Conservation (phyloP, 768 basidiomycete genomes). For the Pholiota microspora region DNA sequence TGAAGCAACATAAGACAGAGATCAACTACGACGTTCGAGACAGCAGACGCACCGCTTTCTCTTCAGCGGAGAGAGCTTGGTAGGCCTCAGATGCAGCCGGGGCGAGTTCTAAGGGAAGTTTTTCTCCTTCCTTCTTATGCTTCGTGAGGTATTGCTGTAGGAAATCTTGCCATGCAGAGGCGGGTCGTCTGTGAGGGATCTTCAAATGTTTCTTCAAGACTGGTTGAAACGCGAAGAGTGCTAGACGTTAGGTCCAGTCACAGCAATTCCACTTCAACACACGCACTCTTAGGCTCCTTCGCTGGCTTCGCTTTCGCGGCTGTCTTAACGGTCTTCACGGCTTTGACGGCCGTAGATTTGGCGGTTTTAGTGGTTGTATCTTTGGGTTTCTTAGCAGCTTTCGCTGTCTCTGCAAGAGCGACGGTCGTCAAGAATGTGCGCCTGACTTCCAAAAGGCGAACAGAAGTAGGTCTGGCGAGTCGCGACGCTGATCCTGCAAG, state of each 20-base stretch:
- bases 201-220: constrained; percentile 1
- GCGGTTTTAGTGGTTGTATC: background rate
- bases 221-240: background rate
- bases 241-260: background rate
- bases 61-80: background rate
- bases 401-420: background rate
- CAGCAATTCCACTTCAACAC: background rate
- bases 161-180: background rate
- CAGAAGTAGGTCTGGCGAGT: background rate
- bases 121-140: background rate
- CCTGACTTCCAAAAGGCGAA: background rate
- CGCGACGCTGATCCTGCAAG: background rate
- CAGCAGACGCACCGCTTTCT: background rate
- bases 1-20: background rate
- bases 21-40: background rate
- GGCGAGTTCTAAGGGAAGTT: background rate
- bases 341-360: background rate
- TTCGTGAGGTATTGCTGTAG: background rate
- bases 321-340: too few species aligned
- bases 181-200: background rate
- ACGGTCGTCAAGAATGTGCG: background rate
- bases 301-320: background rate
- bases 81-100: background rate
- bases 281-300: background rate
- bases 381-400: background rate